Conservation (phyloP, 345 rosid genomes). For the Citrus sinensis region DNA sequence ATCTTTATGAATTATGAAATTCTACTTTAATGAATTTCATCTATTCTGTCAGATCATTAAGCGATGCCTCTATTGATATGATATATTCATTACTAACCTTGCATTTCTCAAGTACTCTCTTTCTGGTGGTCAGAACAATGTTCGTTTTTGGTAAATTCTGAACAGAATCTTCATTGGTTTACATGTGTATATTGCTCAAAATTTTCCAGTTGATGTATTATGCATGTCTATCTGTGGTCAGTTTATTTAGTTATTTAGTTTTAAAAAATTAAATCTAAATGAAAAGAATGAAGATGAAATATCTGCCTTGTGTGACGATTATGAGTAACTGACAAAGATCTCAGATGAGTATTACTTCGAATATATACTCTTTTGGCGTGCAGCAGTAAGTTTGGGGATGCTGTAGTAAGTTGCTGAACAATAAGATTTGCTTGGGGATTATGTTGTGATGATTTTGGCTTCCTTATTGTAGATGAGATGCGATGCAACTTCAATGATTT, state of each 20-base stretch:
- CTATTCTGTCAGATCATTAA: background rate
- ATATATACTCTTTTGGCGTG: background rate
- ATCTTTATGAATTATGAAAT: background rate
- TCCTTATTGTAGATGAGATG: background rate
- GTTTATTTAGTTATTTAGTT: background rate
- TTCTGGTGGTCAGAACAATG: no score
- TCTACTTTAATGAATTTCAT: background rate
- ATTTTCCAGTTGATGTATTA: background rate
- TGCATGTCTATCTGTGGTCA: background rate
- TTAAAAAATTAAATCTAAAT: background rate
- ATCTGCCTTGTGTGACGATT: background rate
- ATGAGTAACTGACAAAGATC: background rate
- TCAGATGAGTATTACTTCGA: background rate
- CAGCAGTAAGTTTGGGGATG: slow-evolving; percentile 2
- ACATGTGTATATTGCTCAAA: background rate
- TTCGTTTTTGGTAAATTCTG: background rate
- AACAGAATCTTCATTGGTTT: background rate
- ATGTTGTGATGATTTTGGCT: background rate
- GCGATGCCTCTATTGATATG: background rate
- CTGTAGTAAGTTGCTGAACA: background rate
- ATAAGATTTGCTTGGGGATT: background rate
- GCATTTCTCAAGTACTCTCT: background rate
- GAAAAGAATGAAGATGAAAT: background rate
- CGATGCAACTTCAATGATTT: background rate
- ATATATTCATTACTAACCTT: background rate